These are phyloP conservation scores for carrot (Daucus carota) DNA, from an alignment of 129 eudicot genomes.

Conservation along the genomic window DNA sequence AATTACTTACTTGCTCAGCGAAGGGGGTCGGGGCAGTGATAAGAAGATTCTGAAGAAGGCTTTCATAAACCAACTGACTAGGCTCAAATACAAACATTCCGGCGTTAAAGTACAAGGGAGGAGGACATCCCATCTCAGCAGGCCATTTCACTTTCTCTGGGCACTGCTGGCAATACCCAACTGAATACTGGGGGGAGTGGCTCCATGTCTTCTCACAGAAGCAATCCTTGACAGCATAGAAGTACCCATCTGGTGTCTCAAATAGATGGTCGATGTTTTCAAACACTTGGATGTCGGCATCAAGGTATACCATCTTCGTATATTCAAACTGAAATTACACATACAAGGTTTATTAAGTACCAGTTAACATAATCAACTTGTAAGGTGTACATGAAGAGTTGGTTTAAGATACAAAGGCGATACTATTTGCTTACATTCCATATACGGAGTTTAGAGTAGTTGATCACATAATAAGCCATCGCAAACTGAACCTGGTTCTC, in stretches of 20 bases:
- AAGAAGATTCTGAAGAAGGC: conserved; percentile 18
- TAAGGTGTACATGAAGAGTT: not conserved
- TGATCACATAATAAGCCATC: conserved; percentile 23
- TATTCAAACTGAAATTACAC: conserved; percentile 30
- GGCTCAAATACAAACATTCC: conserved; percentile 47
- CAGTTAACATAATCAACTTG: not conserved
- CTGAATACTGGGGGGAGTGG: conserved; percentile 30
- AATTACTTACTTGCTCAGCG: conserved; percentile 32
- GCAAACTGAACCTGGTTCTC: conserved; percentile 25
- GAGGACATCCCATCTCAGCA: conserved; percentile 33
- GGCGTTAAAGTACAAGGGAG: conserved; percentile 43
- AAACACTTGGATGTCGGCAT: conserved; percentile 46
- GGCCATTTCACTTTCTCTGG: conserved; percentile 40
- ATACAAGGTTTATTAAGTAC: not conserved
- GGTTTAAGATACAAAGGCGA: not conserved
- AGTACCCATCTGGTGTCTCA: conserved; percentile 38
- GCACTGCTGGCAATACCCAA: conserved; percentile 50
- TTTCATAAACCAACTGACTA: conserved; percentile 19
- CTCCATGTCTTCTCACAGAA: conserved; percentile 44
- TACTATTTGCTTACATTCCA: conserved; percentile 27
- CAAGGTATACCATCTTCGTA: conserved; percentile 40
- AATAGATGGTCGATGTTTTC: conserved; percentile 40
- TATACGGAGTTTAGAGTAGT: conserved; percentile 26
- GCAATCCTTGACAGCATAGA: conserved; percentile 45
- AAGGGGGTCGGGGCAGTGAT: conserved; percentile 36